Evolutionary conservation across 345 rosid species (phyloP).

Genomic region (Diplotaxis tenuifolia): DNA sequence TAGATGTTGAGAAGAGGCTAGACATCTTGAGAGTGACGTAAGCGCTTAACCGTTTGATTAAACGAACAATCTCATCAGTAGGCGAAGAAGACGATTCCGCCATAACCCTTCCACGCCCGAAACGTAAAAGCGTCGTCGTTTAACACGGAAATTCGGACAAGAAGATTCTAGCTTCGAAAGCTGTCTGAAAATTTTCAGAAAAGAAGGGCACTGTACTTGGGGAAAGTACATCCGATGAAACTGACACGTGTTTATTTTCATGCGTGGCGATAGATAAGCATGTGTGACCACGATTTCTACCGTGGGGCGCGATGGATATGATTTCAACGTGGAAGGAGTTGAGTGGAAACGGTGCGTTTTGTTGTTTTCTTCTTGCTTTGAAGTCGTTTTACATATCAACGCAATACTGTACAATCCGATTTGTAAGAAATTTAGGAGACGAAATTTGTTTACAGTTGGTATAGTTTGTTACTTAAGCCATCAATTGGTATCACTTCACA

Average conservation of each 20-base stretch:
- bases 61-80: slow-evolving; percentile 74
- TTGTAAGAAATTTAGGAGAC: background rate
- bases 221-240: background rate
- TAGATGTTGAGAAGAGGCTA: slow-evolving; percentile 53
- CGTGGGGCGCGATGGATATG: slow-evolving; percentile 23
- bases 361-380: background rate
- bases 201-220: slow-evolving; percentile 16
- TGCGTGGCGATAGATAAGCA: slow-evolving; percentile 6
- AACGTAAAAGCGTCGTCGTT: background rate
- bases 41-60: slow-evolving; percentile 87
- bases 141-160: background rate
- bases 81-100: slow-evolving; percentile 58
- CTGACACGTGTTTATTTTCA: background rate
- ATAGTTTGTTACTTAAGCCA: background rate
- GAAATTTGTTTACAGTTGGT: background rate
- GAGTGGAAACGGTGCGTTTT: slow-evolving; percentile 19
- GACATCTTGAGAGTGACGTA: slow-evolving; percentile 55
- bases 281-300: background rate
- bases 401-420: background rate
- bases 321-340: background rate
- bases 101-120: slow-evolving; percentile 32
- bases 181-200: slow-evolving; percentile 12
- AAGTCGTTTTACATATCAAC: background rate
- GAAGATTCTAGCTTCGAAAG: slow-evolving; percentile 34
- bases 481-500: background rate